Evolutionary conservation across 1,139 yeast genomes (phyloP), one percentile per base, ranked within the genome.

Genomic region (Yamadazyma oceani): DNA sequence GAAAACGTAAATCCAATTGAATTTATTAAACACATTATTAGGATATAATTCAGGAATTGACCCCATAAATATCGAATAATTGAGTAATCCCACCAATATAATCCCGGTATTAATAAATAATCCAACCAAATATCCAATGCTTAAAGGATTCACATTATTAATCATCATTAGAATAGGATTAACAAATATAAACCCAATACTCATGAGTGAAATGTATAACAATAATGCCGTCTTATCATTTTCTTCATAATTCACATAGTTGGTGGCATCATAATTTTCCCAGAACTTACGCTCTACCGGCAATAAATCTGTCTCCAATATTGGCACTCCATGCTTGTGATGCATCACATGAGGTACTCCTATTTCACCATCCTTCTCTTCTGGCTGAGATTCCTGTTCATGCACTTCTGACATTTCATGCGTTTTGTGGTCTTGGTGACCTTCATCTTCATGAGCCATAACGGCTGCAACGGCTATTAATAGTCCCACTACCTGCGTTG

Each of bases 201-300:
- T 37, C 17, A 80, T 62, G 14, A 78, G 55, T 2, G 57, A 52
- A 8, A 82, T 64, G 53, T 90, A 97, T 34, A 71, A 53, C 50
- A 70, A 66, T 33, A 90, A 64, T 2, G 82, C 73, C n/a, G 68
- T 45, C 43, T 76, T 73, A 47, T 74, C 74, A 4, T 69, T 59
- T 1, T 73, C 55, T 1, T 73, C 75, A n/a, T 78, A 62, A 10
- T 75, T 79, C 60, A 87, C 78, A 58, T 75, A 89, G 11, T 88
- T 84, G 5, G 94, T 83, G n/a, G 95, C 79, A 53, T 85, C 80
- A 61, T 88, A 90, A 26, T 62, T 59, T 39, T 81, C 82, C 97
- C 97, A 90, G 59, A 73, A 89, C 17, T 73, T 58, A 39, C 80
- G 66, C 59, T 89, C 96, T 38, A 80, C 84, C 0, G 92, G 85